phyloP scores from a whole-genome alignment of 2,329 filamentous ascomycete species.

The Colletotrichum paranaense region DNA sequence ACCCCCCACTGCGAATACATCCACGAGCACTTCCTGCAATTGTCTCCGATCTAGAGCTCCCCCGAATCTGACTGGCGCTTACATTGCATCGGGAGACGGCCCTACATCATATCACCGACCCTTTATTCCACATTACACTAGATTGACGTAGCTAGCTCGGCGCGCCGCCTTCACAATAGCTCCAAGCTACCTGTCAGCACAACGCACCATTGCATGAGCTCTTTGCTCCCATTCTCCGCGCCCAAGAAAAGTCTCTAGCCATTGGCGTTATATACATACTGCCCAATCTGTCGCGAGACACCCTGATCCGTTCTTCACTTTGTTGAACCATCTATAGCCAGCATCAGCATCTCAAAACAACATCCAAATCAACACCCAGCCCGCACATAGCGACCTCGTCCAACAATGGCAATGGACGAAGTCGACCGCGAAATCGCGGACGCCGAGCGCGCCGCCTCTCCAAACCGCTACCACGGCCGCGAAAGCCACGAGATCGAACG shows the following conservation, averaged over 20 bases:
- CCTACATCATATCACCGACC: background rate
- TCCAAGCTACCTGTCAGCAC: slow-evolving; percentile 2
- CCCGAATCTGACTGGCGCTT: slow-evolving; percentile 17
- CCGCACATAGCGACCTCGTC: slow-evolving; percentile 1
- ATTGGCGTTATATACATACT: background rate
- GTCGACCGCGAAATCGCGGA: slow-evolving; percentile 65
- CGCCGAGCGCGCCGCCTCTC: slow-evolving; percentile 67
- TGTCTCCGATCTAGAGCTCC: slow-evolving; percentile 18
- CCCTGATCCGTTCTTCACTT: background rate
- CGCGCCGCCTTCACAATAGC: slow-evolving; percentile 16
- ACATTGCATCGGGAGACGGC: background rate
- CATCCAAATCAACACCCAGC: background rate
- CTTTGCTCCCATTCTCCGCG: background rate
- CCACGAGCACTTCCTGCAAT: slow-evolving; percentile 1
- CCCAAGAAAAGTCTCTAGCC: background rate
- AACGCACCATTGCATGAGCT: slow-evolving; percentile 19
- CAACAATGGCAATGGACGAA: slow-evolving; percentile 57
- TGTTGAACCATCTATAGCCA: background rate
- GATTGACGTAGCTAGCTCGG: slow-evolving; percentile 22
- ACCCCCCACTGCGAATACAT: slow-evolving; percentile 12
- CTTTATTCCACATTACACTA: slow-evolving; percentile 5
- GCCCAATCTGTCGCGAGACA: background rate
- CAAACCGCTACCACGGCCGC: slow-evolving; percentile 50
- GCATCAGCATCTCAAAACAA: background rate
- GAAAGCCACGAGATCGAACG: slow-evolving; percentile 69